Evolutionary conservation across 768 basidiomycete genomes (phyloP), one percentile per base, ranked within the genome.

Genomic region (Lepiota venenata): DNA sequence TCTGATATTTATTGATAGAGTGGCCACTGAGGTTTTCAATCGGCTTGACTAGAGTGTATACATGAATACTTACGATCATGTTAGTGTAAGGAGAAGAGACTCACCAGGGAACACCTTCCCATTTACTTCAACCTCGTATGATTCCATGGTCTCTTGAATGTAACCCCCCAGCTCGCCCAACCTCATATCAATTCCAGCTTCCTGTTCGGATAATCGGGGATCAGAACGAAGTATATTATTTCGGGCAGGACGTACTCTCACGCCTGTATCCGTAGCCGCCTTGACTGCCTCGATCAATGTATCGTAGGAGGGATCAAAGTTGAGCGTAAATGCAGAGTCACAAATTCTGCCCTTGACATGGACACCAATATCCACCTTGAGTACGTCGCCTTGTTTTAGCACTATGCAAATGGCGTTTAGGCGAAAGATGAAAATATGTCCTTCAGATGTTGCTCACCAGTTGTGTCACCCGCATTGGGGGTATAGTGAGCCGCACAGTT

Each of bases 131-230:
- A 99, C 96, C 66, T 98, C 97, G 64, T 98, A 98, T 0, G 91
- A 93, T 65, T 98, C 94, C 97, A 99, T 99, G 2, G 93, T 95
- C 67, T 99, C 97, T 69, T 99, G 96, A 51, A 98, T 95, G 47
- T 81, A 81, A 0, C 84, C 93, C 2, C 86, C 97, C 29, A 99
- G 78, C 66, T 98, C 96, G 50, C 93, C 94, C 48, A 98, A 78
- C 48, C 95, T 82, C 0, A 90, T 91, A 63, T 98, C 97, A 60
- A 99, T 98, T 3, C 97, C 97, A 4, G 96, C 90, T 80, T 95
- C 93, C 93, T 95, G 60, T 25, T 56, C 27, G 52, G 45, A 48
- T 10, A 7, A 41, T 21, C 46, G 18, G 39, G 38, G 40, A 46
- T 32, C 15, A 52, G 27, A 36, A n/a, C 41, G 35, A 43, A 50